A percentile compares a stretch with the other conserved stretches of the same genome.
These are phyloP conservation scores for Pleurotus ostreatus DNA, from an alignment of 768 basidiomycete genomes.

Conservation along the genomic window DNA sequence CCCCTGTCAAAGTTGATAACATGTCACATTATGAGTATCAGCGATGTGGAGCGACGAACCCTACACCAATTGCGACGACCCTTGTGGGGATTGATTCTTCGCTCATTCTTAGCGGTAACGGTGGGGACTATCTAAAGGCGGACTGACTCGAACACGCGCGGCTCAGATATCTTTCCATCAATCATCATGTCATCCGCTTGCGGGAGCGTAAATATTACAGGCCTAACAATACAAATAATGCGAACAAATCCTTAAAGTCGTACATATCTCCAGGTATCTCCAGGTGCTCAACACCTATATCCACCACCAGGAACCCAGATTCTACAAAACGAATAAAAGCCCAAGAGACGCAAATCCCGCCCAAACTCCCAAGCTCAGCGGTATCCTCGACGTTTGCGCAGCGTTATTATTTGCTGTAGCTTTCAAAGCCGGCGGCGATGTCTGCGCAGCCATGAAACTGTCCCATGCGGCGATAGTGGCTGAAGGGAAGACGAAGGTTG, in stretches of 20 bases:
- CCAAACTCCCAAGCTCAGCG: background rate
- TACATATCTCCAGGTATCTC: too few species aligned
- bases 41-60: background rate
- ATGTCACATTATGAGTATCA: too few species aligned
- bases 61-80: background rate
- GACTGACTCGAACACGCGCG: too few species aligned
- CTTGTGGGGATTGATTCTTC: background rate
- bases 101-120: background rate
- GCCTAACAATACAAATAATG: too few species aligned
- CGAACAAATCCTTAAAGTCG: too few species aligned
- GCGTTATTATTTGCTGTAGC: background rate
- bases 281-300: too few species aligned
- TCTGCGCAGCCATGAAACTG: slow-evolving; percentile 40
- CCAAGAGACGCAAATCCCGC: background rate
- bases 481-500: slow-evolving; percentile 50
- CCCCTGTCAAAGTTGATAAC: background rate
- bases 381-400: background rate
- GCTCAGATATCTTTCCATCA: too few species aligned
- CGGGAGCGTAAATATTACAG: too few species aligned
- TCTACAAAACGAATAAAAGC: background rate
- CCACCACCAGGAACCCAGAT: background rate
- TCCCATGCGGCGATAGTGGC: slow-evolving; percentile 57
- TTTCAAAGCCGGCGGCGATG: slow-evolving; percentile 16
- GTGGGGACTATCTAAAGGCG: too few species aligned
- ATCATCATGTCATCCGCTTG: too few species aligned